Evolutionary conservation across 1,139 yeast species (phyloP), one percentile per base, ranked within the genome.

Genomic region (Yamadazyma conglobata): DNA sequence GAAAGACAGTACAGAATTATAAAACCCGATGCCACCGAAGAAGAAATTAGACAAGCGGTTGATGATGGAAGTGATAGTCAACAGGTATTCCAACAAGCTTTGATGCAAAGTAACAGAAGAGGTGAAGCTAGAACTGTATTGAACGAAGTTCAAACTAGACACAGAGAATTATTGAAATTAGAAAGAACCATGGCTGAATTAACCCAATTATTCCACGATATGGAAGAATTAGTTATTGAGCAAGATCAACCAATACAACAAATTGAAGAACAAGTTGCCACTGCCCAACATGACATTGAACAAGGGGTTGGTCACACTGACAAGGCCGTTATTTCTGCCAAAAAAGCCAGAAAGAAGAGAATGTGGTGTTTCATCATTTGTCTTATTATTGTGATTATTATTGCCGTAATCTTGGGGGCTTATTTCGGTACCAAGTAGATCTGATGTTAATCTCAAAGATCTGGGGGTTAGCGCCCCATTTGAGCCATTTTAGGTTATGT

Each of bases 81-180:
- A 54, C 97, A 89, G 61, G 84, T 88, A 51, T 91, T 91, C 64
- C 89, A 93, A 41, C 95, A 88, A 61, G 96, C 96, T 10, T 71
- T 91, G 46, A 69, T 87, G 72, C 87, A 83, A 64, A 83, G 95
- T 35, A 86, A 87, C 59, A 81, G 96, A 64, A 80, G 95, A 52
- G 98, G 98, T 46, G 96, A 91, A 62, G 97, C 98, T 31, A 78
- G 94, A 58, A 79, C 96, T 20, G 98, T 94, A 3, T 73, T 91
- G 49, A 85, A 87, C 50, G 98, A 93, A 62, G 98, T 93, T 34
- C 96, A 91, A 63, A 79, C 86, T 27, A 82, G 99, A 67, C 98
- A 93, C 67, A 82, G 86, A 54, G 98, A 91, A 64, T 78, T 93
- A 56, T 82, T 87, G 65, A 86, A 88, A 66, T 83, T 93, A 60